These are phyloP conservation scores for Capsicum chinense DNA, from an alignment of 257 asterid genomes.

Conservation along the genomic window DNA sequence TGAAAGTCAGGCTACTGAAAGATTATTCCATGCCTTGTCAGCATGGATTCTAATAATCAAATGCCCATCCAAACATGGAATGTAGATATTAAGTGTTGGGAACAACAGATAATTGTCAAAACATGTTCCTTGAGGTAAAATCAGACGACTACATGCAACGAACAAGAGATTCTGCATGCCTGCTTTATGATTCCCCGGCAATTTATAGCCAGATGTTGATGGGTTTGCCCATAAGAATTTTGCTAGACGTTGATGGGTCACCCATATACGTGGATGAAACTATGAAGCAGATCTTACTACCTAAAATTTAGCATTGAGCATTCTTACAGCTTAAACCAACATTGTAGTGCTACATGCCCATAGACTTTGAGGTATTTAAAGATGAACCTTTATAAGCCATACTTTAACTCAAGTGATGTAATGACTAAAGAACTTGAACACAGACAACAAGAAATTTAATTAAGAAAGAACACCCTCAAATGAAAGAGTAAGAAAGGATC, in stretches of 20 bases:
- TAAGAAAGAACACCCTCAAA: constrained; percentile 5
- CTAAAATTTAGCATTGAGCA: neutral
- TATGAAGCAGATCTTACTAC: constrained; percentile 22
- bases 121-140: neutral
- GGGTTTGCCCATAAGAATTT: neutral
- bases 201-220: neutral
- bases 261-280: neutral
- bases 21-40: neutral
- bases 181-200: neutral
- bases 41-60: neutral
- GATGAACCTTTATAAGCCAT: neutral
- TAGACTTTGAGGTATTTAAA: neutral
- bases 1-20: neutral
- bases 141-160: neutral
- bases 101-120: constrained; percentile 1
- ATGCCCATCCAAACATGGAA: neutral
- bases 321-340: neutral
- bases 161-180: neutral
- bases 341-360: neutral
- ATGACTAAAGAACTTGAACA: neutral
- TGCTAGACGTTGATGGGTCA: neutral
- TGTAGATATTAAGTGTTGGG: neutral
- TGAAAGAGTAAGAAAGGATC: neutral
- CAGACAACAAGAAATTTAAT: neutral
- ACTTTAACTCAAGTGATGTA: neutral